A percentile compares a stretch with the other conserved stretches of the same genome.
Evolutionary conservation across 1,139 yeast genomes (phyloP).

Genomic region (Martiniozyma asiatica): DNA sequence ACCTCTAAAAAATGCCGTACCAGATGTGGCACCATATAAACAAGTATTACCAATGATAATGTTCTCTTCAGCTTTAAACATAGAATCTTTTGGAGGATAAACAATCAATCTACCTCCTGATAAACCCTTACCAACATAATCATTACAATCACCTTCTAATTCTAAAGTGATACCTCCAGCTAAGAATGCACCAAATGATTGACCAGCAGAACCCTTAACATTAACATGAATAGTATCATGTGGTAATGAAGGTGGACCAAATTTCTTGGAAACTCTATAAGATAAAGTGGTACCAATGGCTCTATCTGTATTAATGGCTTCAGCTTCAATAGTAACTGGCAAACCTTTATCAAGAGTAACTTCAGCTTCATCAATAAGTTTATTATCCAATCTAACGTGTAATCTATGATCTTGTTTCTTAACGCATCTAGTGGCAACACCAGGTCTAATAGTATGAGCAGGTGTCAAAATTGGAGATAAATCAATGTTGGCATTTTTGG

Average conservation of each 20-base stretch:
- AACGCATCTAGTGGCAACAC: slow-evolving; percentile 87
- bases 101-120: slow-evolving; percentile 91
- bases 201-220: slow-evolving; percentile 91
- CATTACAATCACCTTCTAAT: slow-evolving; percentile 95
- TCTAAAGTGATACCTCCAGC: slow-evolving; percentile 94
- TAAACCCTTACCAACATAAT: slow-evolving; percentile 94
- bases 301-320: slow-evolving; percentile 91
- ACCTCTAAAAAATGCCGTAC: slow-evolving; percentile 89
- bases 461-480: slow-evolving; percentile 91
- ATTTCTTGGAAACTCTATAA: slow-evolving; percentile 82
- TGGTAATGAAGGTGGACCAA: slow-evolving; percentile 90
- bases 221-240: slow-evolving; percentile 93
- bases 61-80: slow-evolving; percentile 90
- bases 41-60: slow-evolving; percentile 96
- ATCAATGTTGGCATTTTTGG: slow-evolving; percentile 87
- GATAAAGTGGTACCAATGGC: slow-evolving; percentile 91
- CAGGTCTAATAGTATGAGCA: slow-evolving; percentile 95
- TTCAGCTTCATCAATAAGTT: slow-evolving; percentile 91
- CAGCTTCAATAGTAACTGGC: slow-evolving; percentile 88
- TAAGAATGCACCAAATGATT: slow-evolving; percentile 94
- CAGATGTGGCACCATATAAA: slow-evolving; percentile 95
- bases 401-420: slow-evolving; percentile 91
- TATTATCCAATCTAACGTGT: slow-evolving; percentile 89
- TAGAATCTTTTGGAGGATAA: slow-evolving; percentile 78
- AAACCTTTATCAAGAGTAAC: slow-evolving; percentile 85